These are phyloP conservation scores for Aspergillus sp. DNA, from an alignment of 2,329 filamentous ascomycete genomes.

Conservation along the genomic window DNA sequence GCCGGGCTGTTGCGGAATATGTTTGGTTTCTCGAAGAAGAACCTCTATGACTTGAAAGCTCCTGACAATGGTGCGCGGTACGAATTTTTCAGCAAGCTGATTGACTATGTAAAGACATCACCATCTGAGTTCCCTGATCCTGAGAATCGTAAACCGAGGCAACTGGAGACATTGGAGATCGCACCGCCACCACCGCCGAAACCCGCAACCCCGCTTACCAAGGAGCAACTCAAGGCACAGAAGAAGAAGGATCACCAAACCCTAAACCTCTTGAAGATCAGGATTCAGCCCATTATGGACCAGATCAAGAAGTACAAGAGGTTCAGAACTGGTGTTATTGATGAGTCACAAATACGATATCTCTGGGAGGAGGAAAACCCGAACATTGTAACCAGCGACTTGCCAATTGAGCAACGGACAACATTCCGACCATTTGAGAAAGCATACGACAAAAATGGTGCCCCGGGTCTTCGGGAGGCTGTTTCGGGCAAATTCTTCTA, in stretches of 20 bases:
- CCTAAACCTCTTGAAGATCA: conserved; percentile 81
- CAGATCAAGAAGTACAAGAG: conserved; percentile 92
- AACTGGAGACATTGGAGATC: conserved; percentile 70
- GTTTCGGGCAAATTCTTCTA: conserved; percentile 83
- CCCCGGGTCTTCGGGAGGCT: conserved; percentile 69
- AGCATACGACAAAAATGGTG: conserved; percentile 72
- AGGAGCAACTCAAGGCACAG: conserved; percentile 74
- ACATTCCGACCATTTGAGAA: conserved; percentile 72
- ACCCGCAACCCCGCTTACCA: conserved; percentile 58
- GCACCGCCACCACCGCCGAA: conserved; percentile 68
- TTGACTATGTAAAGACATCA: conserved; percentile 70
- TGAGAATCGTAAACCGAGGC: conserved; percentile 77
- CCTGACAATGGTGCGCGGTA: conserved; percentile 61
- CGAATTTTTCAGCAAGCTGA: conserved; percentile 73
- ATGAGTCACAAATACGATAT: conserved; percentile 70
- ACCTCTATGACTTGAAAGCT: conserved; percentile 64
- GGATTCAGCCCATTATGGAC: conserved; percentile 93
- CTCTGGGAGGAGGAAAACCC: conserved; percentile 80
- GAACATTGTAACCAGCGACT: conserved; percentile 55
- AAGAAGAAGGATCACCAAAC: conserved; percentile 78
- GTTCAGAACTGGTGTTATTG: conserved; percentile 76
- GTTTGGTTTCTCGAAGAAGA: conserved; percentile 80
- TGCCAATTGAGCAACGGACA: conserved; percentile 54
- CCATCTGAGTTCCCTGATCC: conserved; percentile 86
- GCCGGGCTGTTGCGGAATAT: conserved; percentile 65